Conservation (phyloP, 129 eudicot genomes). For the Kitagawia praeruptora region DNA sequence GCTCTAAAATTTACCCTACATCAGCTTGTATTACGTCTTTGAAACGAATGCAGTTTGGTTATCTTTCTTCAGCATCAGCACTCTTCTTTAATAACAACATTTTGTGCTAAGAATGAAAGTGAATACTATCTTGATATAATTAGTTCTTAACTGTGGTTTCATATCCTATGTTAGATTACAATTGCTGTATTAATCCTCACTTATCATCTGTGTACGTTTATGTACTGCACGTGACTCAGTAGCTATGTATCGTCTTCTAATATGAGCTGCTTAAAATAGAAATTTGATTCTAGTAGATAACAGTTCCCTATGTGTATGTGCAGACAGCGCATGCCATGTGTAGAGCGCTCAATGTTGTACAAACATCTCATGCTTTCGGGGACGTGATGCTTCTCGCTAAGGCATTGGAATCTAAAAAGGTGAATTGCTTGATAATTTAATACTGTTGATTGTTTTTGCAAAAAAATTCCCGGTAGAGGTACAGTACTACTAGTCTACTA, state of each 20-base stretch:
- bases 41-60: not conserved
- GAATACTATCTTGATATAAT: not conserved
- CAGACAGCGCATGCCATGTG: conserved; percentile 80
- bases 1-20: not conserved
- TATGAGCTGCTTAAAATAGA: not conserved
- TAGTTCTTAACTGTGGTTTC: not conserved
- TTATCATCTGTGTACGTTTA: not conserved
- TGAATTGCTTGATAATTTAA: conserved; percentile 7
- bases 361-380: conserved; percentile 72
- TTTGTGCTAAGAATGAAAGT: not conserved
- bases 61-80: not conserved
- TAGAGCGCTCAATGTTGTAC: conserved; percentile 70
- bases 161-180: not conserved
- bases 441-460: not conserved
- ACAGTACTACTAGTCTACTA: not conserved
- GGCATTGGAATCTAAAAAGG: conserved; percentile 68
- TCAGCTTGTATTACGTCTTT: not conserved
- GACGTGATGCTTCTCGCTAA: conserved; percentile 69
- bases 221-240: not conserved
- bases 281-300: not conserved
- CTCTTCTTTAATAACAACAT: not conserved
- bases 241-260: not conserved
- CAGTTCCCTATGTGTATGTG: conserved; percentile 13
- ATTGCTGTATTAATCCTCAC: not conserved
- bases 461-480: not conserved